Percentiles rank a stretch among this genome's conserved stretches.
phyloP scores from a whole-genome alignment of 495 filamentous ascomycete species.

The Aspergillus ellipticus region DNA sequence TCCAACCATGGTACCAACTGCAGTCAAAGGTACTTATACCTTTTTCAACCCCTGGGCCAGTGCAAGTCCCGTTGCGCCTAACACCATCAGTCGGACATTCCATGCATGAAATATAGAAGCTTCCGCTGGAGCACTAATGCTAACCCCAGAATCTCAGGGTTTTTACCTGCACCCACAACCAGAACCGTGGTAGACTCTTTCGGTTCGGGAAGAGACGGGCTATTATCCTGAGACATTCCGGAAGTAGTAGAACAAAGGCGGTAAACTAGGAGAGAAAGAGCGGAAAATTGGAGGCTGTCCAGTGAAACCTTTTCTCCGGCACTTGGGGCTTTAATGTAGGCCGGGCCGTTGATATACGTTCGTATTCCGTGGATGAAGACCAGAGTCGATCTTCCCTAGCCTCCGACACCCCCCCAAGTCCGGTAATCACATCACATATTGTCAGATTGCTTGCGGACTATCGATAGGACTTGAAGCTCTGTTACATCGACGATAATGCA shows the following conservation, averaged over 20 bases:
- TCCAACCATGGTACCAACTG: neutral
- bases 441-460: too few species aligned
- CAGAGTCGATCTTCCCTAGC: too few species aligned
- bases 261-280: too few species aligned
- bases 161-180: slow-evolving; percentile 20
- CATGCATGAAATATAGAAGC: neutral
- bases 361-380: too few species aligned
- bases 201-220: neutral
- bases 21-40: slow-evolving; percentile 18
- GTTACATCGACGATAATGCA: too few species aligned
- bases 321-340: too few species aligned
- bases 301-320: too few species aligned
- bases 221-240: neutral
- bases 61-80: slow-evolving; percentile 38
- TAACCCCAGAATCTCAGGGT: neutral
- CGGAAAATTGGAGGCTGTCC: too few species aligned
- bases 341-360: too few species aligned
- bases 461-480: too few species aligned
- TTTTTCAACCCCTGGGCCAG: slow-evolving; percentile 47
- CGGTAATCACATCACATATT: too few species aligned
- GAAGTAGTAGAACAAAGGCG: neutral
- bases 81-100: neutral
- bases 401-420: too few species aligned
- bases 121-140: neutral
- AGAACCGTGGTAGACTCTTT: slow-evolving; percentile 11